Evolutionary conservation across 2,329 filamentous ascomycete genomes (phyloP).

Genomic region (Huntiella savannae): DNA sequence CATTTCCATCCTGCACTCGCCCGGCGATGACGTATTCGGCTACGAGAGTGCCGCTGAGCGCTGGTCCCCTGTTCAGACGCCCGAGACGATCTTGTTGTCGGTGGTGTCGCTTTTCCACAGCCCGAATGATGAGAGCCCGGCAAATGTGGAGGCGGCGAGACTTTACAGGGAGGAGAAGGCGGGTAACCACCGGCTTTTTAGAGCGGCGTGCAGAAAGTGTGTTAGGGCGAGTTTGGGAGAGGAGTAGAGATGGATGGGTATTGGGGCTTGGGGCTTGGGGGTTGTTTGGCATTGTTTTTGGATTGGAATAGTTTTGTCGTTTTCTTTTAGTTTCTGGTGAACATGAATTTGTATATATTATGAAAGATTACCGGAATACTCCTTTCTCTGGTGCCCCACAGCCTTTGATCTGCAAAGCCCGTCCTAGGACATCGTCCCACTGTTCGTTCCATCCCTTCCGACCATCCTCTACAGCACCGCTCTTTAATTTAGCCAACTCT

Average conservation of each 20-base stretch:
- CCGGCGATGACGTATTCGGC: slow-evolving; percentile 81
- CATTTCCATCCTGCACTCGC: slow-evolving; percentile 91
- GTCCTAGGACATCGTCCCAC: slow-evolving; percentile 70
- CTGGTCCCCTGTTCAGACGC: slow-evolving; percentile 87
- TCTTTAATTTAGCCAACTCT: slow-evolving; percentile 41
- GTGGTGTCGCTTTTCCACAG: slow-evolving; percentile 84
- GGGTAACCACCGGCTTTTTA: slow-evolving; percentile 48
- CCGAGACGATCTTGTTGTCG: slow-evolving; percentile 80
- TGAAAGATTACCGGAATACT: not conserved
- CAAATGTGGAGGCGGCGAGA: slow-evolving; percentile 82
- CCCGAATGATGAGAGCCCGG: slow-evolving; percentile 88
- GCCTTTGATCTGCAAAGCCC: slow-evolving; percentile 29
- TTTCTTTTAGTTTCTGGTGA: too few species aligned
- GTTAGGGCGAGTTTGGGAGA: slow-evolving; percentile 68
- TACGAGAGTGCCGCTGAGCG: slow-evolving; percentile 83
- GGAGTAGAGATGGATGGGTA: slow-evolving; percentile 23
- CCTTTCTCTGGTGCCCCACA: too few species aligned
- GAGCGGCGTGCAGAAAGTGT: slow-evolving; percentile 56
- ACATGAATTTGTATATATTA: not conserved
- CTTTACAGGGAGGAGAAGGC: slow-evolving; percentile 64
- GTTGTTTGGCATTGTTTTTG: not conserved
- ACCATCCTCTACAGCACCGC: slow-evolving; percentile 57
- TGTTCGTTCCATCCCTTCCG: slow-evolving; percentile 73
- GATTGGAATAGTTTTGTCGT: not conserved
- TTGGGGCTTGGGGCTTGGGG: too few species aligned